Evolutionary conservation across 2,329 filamentous ascomycete species (phyloP).

Genomic region (Botrytis pseudocinerea): DNA sequence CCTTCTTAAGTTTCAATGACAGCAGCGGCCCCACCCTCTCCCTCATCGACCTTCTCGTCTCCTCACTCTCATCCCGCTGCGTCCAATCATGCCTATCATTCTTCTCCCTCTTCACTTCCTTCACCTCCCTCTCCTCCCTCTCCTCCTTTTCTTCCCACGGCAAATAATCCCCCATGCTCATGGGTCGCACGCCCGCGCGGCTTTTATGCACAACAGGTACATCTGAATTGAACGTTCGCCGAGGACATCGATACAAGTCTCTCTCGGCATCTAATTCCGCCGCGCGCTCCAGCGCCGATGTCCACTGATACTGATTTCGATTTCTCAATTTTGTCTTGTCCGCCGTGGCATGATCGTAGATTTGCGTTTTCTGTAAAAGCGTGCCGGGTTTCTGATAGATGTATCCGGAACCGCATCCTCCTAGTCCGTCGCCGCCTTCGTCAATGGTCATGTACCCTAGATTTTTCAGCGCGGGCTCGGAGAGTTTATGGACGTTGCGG

Average conservation of each 20-base stretch:
- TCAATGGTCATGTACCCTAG: conserved; percentile 40
- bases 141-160: conserved; percentile 31
- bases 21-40: conserved; percentile 39
- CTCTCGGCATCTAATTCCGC: conserved; percentile 39
- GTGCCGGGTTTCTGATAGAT: conserved; percentile 23
- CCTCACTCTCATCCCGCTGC: conserved; percentile 52
- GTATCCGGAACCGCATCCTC: background rate
- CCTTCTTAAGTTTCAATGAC: conserved; percentile 48
- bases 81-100: conserved; percentile 52
- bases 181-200: conserved; percentile 24
- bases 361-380: conserved; percentile 30
- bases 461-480: conserved; percentile 47
- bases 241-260: conserved; percentile 36
- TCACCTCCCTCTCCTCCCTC: background rate
- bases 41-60: conserved; percentile 32
- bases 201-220: conserved; percentile 3
- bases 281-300: conserved; percentile 43
- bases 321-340: conserved; percentile 43
- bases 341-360: conserved; percentile 39
- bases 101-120: conserved; percentile 12
- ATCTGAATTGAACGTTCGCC: conserved; percentile 40
- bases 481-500: conserved; percentile 48
- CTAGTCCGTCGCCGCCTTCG: conserved; percentile 24
- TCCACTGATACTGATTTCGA: conserved; percentile 49
- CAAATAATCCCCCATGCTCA: conserved; percentile 34